phyloP scores from a whole-genome alignment of 768 basidiomycete species.

The Suillus bovinus region DNA sequence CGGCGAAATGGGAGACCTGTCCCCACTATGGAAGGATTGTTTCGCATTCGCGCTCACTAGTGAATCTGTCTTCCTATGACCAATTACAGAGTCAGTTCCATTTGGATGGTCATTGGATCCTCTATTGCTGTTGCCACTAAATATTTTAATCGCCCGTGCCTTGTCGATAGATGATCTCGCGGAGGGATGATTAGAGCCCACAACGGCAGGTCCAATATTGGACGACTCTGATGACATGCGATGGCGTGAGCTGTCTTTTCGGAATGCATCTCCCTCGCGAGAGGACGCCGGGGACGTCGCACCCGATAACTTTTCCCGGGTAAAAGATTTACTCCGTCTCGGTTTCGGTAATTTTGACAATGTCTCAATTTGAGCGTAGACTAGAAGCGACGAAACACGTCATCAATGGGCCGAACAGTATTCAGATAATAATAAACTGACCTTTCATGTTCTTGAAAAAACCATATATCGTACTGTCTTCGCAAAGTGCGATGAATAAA shows the following conservation, averaged over 20 bases:
- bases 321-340: slow-evolving; percentile 69
- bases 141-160: slow-evolving; percentile 59
- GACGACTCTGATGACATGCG: slow-evolving; percentile 44
- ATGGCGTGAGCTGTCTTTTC: slow-evolving; percentile 23
- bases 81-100: slow-evolving; percentile 43
- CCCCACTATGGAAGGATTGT: slow-evolving; percentile 34
- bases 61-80: slow-evolving; percentile 59
- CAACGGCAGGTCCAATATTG: slow-evolving; percentile 16
- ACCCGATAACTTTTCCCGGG: slow-evolving; percentile 52
- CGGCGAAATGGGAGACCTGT: slow-evolving; percentile 36
- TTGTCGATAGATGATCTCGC: slow-evolving; percentile 67
- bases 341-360: slow-evolving; percentile 58
- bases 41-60: slow-evolving; percentile 51
- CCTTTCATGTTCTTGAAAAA: slow-evolving; percentile 88
- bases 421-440: slow-evolving; percentile 33
- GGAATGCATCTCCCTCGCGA: slow-evolving; percentile 24
- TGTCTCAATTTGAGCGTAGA: slow-evolving; percentile 76
- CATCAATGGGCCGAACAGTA: slow-evolving; percentile 15
- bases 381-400: slow-evolving; percentile 39
- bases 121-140: slow-evolving; percentile 39
- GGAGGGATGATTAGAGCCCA: slow-evolving; percentile 21
- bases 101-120: slow-evolving; percentile 40
- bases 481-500: slow-evolving; percentile 84
- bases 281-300: slow-evolving; percentile 41
- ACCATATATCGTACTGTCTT: slow-evolving; percentile 85